These are phyloP conservation scores for Auriculariales sp. DNA, from an alignment of 768 basidiomycete genomes.

Conservation along the genomic window DNA sequence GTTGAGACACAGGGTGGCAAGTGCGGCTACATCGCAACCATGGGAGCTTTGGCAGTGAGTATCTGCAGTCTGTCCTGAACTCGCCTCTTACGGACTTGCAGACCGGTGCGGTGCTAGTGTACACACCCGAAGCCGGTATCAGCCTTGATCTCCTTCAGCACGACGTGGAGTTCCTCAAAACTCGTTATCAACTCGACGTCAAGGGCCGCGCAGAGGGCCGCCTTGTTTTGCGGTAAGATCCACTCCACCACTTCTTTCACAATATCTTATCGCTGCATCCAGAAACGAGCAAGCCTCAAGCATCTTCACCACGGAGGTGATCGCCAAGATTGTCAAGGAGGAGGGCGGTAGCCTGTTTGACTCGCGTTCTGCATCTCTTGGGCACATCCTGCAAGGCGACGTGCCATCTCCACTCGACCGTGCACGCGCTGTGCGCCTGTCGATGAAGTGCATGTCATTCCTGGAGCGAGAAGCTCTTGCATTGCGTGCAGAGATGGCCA, in stretches of 20 bases:
- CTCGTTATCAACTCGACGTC: conserved; percentile 70
- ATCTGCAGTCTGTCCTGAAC: background rate
- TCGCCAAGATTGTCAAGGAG: conserved; percentile 89
- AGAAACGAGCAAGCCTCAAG: conserved; percentile 79
- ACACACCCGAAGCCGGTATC: conserved; percentile 88
- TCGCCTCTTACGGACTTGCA: conserved; percentile 14
- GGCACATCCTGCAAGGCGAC: conserved; percentile 93
- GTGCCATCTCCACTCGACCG: conserved; percentile 92
- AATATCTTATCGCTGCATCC: background rate
- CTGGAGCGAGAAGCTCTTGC: conserved; percentile 65
- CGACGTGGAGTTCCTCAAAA: conserved; percentile 81
- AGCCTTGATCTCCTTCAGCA: conserved; percentile 62
- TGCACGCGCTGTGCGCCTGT: conserved; percentile 75
- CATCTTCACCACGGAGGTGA: conserved; percentile 82
- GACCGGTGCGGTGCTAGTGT: conserved; percentile 87
- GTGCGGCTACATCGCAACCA: conserved; percentile 88
- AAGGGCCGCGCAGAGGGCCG: conserved; percentile 89
- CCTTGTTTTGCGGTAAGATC: conserved; percentile 70
- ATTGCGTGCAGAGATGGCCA: conserved; percentile 35
- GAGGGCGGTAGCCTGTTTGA: conserved; percentile 90
- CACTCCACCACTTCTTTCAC: conserved; percentile 2
- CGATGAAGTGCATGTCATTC: conserved; percentile 89
- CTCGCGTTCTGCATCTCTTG: conserved; percentile 86
- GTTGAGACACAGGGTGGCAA: conserved; percentile 97
- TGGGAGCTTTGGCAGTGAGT: conserved; percentile 90